Base-by-base conservation (phyloP, 2,329 filamentous ascomycete species). In the Fusarium sp. region DNA sequence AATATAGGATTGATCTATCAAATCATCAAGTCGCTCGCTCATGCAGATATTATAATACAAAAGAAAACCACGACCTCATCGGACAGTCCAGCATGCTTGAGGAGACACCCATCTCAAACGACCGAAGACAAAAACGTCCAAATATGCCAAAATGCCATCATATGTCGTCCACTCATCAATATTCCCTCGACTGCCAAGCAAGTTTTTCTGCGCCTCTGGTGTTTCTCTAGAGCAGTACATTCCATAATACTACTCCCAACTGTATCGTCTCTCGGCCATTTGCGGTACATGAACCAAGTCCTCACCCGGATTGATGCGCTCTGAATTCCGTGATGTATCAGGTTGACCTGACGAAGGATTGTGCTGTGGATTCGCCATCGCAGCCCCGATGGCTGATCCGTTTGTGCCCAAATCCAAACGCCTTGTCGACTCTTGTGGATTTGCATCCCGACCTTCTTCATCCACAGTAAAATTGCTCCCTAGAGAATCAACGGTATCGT, bases 401-500 rank as follows among this genome's bases (percentile, higher is more conserved):
- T 49, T 58, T 25, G 63, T 51, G 16, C 67, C 70, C 22, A 69
- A 34, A 18, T 72, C 74, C 10, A 68, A 64, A 24, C 78, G 75
- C 13, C 72, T 68, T 12, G 74, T 71, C 43, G 78, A 58, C 55
- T 78, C 77, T 40, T 76, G 34, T 38, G 34, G 9, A 38, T 38
- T 74, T 32, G 72, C 74, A 15, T 78, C 70, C 27, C 44, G 54
- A 9, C 77, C 75, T 63, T 85, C 84, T 65, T 89, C 85, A 25
- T 88, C 84, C 12, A 86, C 82, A 0, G 87, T 89, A 69, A 83
- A 89, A 61, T 88, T 87, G 74, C 87, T 88, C 22, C 86, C 86
- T 10, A 88, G 75, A 4, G 85, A 88, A 60, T 84, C 82, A 32
- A 78, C 52, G 5, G 74, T 71, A 12, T 51, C 57, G 2, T 65